Base-by-base conservation (phyloP, 2,329 filamentous ascomycete species). In the Apiospora hydei region DNA sequence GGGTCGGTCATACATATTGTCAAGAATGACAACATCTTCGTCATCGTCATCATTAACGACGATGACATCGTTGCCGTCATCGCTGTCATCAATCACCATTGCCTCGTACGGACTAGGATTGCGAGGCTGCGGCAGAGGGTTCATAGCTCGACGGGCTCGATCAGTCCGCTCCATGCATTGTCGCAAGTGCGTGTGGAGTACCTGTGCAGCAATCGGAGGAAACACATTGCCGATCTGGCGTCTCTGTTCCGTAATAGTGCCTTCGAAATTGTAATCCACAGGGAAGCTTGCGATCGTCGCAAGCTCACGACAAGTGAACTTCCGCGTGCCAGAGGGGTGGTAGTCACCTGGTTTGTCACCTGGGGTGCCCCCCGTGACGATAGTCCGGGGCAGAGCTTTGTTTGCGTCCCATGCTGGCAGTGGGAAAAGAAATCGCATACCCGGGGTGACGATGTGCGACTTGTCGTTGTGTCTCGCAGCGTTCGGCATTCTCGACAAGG, bases 181-280 rank as follows among this genome's bases (percentile, higher is more conserved):
- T 24, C 84, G 80, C 10, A 90, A 76, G 67, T 88, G 86, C 18
- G 79, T 77, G 72, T 87, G 89, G 0, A 90, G 77, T 0, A 85
- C 81, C 41, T 82, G 81, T 3, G 89, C 89, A 0, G 87, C 86
- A 43, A 82, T 82, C 0, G 93, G 89, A 0, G 94, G 92, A n/a
- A 96, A 94, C 0, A 93, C 94, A 77, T 96, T 96, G 0, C 94
- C 94, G 73, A 96, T 93, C 78, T 95, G 93, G 74, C 85, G 87
- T 74, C 87, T 88, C 16, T 89, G 82, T 13, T 80, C 79, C 0
- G 80, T 83, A 0, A 81, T 81, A 0, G 82, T 73, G 34, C 46
- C 49, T 21, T 30, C 14, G 77, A 96, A 95, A 0, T 80, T 79
- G 78, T 93, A 91, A 2, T 83, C 78, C 0, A 82, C 72, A 0